phyloP scores from a whole-genome alignment of 257 asterid species.

The Osmanthus fragrans region DNA sequence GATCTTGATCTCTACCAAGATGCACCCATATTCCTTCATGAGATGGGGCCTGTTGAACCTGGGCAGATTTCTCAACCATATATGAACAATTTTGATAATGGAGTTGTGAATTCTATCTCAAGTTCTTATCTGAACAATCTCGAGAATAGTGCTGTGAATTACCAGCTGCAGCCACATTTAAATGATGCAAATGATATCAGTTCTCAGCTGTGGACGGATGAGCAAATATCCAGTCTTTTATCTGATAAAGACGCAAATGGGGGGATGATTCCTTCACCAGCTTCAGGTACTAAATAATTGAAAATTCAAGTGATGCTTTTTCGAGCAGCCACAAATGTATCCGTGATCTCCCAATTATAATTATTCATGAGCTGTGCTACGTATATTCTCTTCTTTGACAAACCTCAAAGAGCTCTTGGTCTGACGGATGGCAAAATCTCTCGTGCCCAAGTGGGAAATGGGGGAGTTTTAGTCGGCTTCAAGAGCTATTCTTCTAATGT shows the following conservation, averaged over 20 bases:
- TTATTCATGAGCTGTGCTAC: conserved; percentile 14
- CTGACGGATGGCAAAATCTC: conserved; percentile 96
- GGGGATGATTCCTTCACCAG: conserved; percentile 37
- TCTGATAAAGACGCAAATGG: conserved; percentile 41
- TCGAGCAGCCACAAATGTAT: conserved; percentile 35
- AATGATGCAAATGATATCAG: conserved; percentile 33
- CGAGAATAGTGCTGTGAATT: conserved; percentile 23
- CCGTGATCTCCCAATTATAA: conserved; percentile 21
- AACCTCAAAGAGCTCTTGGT: conserved; percentile 65
- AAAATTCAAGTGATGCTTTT: conserved; percentile 28
- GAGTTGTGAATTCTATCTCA: conserved; percentile 23
- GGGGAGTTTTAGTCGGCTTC: conserved; percentile 92
- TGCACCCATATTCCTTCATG: conserved; percentile 38
- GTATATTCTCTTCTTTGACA: conserved; percentile 37
- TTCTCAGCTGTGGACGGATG: conserved; percentile 49
- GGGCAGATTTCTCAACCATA: conserved; percentile 37
- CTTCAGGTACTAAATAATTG: conserved; percentile 68
- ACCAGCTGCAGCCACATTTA: conserved; percentile 43
- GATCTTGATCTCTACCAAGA: conserved; percentile 67
- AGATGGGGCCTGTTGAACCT: conserved; percentile 35
- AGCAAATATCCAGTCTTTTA: conserved; percentile 43
- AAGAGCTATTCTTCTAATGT: conserved; percentile 64
- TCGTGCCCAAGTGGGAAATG: conserved; percentile 77
- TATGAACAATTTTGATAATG: conserved; percentile 30
- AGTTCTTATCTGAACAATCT: conserved; percentile 25